A percentile compares a stretch with the other conserved stretches of the same genome.
Conservation (phyloP, 2,329 filamentous ascomycete genomes). For the Aspergillus sp. region DNA sequence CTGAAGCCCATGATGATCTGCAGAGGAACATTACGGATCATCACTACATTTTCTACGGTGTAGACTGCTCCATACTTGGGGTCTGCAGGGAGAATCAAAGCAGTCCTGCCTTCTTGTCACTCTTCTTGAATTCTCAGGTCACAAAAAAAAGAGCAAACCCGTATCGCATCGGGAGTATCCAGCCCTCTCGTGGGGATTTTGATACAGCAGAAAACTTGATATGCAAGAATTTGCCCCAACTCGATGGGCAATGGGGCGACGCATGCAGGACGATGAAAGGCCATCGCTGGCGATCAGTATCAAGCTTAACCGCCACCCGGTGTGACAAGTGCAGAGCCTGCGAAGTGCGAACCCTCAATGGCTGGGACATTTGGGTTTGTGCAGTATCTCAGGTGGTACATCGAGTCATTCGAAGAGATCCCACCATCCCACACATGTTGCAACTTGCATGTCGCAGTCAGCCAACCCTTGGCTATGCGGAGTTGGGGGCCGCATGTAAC, state of each 20-base stretch:
- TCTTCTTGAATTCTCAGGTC: neutral
- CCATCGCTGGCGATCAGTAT: constrained; percentile 3
- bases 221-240: neutral
- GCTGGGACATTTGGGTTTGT: neutral
- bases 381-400: constrained; percentile 10
- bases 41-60: neutral
- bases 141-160: neutral
- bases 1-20: neutral
- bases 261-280: neutral
- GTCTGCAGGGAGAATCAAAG: neutral
- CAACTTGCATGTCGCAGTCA: neutral
- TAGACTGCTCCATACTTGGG: neutral
- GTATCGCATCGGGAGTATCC: neutral
- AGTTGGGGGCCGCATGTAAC: neutral
- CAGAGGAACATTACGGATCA: neutral
- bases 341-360: neutral
- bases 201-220: neutral
- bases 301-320: constrained; percentile 5
- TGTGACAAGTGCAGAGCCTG: constrained; percentile 3
- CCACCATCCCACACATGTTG: neutral
- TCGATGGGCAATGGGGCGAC: neutral
- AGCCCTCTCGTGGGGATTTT: neutral
- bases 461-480: neutral
- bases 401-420: constrained; percentile 10
- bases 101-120: neutral